Percentiles rank a stretch among this genome's conserved stretches.
phyloP scores from a whole-genome alignment of 768 basidiomycete genomes.

The Suillus bovinus region DNA sequence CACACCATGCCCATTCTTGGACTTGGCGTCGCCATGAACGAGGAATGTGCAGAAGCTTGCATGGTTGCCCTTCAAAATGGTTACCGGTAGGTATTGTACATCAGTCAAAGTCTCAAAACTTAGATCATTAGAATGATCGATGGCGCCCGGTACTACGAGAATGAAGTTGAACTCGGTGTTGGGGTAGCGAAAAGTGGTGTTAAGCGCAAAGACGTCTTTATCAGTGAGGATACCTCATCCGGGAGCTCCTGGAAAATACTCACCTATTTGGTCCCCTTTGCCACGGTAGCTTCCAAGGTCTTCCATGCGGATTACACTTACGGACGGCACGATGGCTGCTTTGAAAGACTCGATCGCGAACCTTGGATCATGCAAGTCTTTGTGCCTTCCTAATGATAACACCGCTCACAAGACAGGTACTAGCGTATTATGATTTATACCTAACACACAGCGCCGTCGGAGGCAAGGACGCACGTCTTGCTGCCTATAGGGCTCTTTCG shows the following conservation, averaged over 20 bases:
- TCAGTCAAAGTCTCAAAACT: background rate
- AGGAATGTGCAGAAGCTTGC: conserved; percentile 13
- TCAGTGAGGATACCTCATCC: conserved; percentile 53
- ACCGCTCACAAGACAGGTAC: conserved; percentile 13
- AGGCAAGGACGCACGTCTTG: conserved; percentile 56
- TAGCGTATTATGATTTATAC: conserved; percentile 64
- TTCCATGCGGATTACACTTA: conserved; percentile 30
- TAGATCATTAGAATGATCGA: conserved; percentile 39
- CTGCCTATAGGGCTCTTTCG: conserved; percentile 65
- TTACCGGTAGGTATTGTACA: conserved; percentile 8
- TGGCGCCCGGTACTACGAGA: conserved; percentile 60
- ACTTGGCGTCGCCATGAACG: conserved; percentile 15
- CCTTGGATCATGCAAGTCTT: conserved; percentile 50
- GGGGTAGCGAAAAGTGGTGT: conserved; percentile 54
- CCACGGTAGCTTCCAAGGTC: conserved; percentile 10
- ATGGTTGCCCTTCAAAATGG: conserved; percentile 13
- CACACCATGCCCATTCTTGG: conserved; percentile 18
- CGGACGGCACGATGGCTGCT: conserved; percentile 49
- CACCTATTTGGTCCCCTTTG: background rate
- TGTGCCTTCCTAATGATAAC: conserved; percentile 1
- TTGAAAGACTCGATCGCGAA: conserved; percentile 55
- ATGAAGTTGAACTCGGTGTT: conserved; percentile 55
- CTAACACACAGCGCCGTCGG: conserved; percentile 67
- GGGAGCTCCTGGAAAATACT: background rate
- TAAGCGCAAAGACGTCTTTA: conserved; percentile 53